These are phyloP conservation scores for Leccinum olivaceoglutinosum DNA, from an alignment of 1,284 basidiomycete genomes.

Conservation along the genomic window DNA sequence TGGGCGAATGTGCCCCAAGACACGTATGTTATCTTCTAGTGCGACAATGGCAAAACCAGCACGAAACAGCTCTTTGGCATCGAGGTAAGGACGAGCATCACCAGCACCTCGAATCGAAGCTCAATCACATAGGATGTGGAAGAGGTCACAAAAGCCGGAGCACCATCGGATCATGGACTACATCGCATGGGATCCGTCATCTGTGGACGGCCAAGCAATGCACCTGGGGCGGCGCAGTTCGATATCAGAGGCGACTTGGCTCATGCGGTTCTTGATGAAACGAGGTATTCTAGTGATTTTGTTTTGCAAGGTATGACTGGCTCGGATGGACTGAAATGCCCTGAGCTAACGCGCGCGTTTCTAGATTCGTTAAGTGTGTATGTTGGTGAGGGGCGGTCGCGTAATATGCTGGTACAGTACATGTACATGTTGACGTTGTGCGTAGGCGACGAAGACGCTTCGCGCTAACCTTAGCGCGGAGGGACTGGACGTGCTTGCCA, in stretches of 20 bases:
- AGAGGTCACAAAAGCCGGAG: slow-evolving; percentile 76
- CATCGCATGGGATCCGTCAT: slow-evolving; percentile 73
- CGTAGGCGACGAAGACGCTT: slow-evolving; percentile 75
- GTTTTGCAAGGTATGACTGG: slow-evolving; percentile 70
- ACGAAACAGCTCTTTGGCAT: slow-evolving; percentile 66
- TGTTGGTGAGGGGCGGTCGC: slow-evolving; percentile 49
- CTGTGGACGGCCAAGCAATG: slow-evolving; percentile 55
- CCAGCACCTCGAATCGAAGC: not conserved
- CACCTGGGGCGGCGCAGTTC: slow-evolving; percentile 57
- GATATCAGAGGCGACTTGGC: slow-evolving; percentile 64
- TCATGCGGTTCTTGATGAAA: slow-evolving; percentile 83
- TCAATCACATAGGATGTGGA: slow-evolving; percentile 44
- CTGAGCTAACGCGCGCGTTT: not conserved
- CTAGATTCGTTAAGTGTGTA: slow-evolving; percentile 77
- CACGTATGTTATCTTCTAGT: slow-evolving; percentile 58
- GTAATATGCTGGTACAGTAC: not conserved
- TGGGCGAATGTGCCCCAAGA: slow-evolving; percentile 37
- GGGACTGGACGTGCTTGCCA: slow-evolving; percentile 71
- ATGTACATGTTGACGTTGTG: not conserved
- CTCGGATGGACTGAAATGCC: not conserved
- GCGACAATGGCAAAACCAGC: slow-evolving; percentile 84
- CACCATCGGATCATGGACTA: slow-evolving; percentile 79
- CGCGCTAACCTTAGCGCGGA: slow-evolving; percentile 70
- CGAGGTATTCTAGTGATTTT: slow-evolving; percentile 79
- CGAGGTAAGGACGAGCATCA: slow-evolving; percentile 28